A percentile compares a stretch with the other conserved stretches of the same genome.
Evolutionary conservation across 345 rosid species (phyloP).

Genomic region (Corchorus capsularis): DNA sequence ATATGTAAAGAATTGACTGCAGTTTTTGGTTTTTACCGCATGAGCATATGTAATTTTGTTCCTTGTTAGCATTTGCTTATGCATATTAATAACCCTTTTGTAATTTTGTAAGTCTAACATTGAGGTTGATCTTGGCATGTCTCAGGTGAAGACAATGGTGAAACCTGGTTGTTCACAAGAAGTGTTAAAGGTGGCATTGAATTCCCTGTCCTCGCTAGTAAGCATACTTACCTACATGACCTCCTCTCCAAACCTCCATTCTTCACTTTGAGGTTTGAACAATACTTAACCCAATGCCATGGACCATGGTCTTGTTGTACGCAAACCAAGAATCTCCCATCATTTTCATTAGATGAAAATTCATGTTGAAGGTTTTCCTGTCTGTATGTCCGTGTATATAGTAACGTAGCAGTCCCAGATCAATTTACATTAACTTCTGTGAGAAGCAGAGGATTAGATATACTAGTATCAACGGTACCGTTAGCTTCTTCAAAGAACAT

Average conservation of each 20-base stretch:
- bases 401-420: neutral
- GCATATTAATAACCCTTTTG: neutral
- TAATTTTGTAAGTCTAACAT: neutral
- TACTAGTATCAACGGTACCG: neutral
- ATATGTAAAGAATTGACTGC: neutral
- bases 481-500: slow-evolving; percentile 1
- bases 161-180: slow-evolving; percentile 46
- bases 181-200: slow-evolving; percentile 36
- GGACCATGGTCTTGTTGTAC: neutral
- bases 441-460: neutral
- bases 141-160: slow-evolving; percentile 39
- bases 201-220: slow-evolving; percentile 35
- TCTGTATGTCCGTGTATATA: neutral
- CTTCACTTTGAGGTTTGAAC: slow-evolving; percentile 32
- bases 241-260: slow-evolving; percentile 23
- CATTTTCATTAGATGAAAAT: slow-evolving; percentile 3
- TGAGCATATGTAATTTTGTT: neutral
- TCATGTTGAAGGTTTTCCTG: neutral
- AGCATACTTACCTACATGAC: slow-evolving; percentile 30
- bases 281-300: neutral
- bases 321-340: neutral
- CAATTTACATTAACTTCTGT: neutral
- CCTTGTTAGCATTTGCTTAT: neutral
- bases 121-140: slow-evolving; percentile 4
- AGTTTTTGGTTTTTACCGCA: neutral